Evolutionary conservation across 129 eudicot species (phyloP), one percentile per base, ranked within the genome.

Genomic region (Scalesia atractyloides): DNA sequence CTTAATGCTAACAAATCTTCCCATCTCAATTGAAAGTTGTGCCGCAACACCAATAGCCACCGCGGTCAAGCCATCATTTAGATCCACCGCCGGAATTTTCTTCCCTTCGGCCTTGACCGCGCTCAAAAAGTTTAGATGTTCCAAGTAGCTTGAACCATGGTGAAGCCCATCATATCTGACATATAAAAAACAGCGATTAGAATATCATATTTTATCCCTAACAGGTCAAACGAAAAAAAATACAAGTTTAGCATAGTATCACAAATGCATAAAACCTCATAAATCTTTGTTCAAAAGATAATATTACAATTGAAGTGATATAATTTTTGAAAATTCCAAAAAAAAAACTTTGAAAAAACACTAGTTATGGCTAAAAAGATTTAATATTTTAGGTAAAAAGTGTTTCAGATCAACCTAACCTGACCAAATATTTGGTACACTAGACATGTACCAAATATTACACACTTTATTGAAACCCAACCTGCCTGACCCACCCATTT

Each of bases 11-110:
- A 95, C 99, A 80, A 88, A 90, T 59, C 96, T 77, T 9, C 96
- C 99, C 86, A 53, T 73, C 75, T 88, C 96, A 15, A 90, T 90
- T 1, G 99, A 95, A 70, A 90, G 74, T 16, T 95, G 96, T 2
- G 97, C 99, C 6, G 99, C 99, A 74, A 95, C 99, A 75, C 99
- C 99, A 3, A 95, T 88, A 14, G 99, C 97, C 72, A 95, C 99
- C n/a, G 97, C 92, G 68, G 85, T 41, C 88, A 95, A 72, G 6
- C 99, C 99, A 34, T 95, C 99, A n/a, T 83, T 58, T 74, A 95
- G 39, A 76, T 86, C 91, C 48, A 88, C 99, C n/a, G 90, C 86
- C 30, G 86, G 87, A 41, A 82, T 76, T 78, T 83, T 76, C 73
- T 68, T 69, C 63, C 94, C 97, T 52, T 84, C 81, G 18, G 79